Evolutionary conservation across 2,329 filamentous ascomycete genomes (phyloP), one percentile per base, ranked within the genome.

Genomic region (Scytalidium sp.): DNA sequence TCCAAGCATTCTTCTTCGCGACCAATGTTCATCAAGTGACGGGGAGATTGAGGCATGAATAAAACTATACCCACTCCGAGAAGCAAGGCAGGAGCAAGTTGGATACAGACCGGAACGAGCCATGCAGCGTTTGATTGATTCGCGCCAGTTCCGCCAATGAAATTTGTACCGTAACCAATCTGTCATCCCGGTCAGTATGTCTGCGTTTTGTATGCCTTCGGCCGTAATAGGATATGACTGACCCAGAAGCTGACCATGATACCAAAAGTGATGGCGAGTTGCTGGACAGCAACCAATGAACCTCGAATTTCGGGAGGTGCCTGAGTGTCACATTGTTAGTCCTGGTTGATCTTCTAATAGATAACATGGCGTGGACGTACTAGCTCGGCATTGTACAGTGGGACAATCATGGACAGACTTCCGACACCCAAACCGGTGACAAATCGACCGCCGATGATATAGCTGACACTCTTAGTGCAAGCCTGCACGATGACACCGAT

Each of bases 391-490:
- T 54, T 70, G 55, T 75, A 75, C 49, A 74, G 69, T 2, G 79
- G 80, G 0, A 84, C 78, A 43, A 86, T 84, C 70, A 83, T 84
- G 1, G 80, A 81, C 20, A 89, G 64, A 22, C 77, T 78, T 56
- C 84, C 84, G 4, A 88, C 82, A 10, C 81, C 83, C 70, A 88
- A 81, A 65, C 82, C 79, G 45, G 85, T 87, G 54, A 89, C 73
- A 60, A 89, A 88, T 3, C 86, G 77, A 3, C 86, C 86, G 23
- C 74, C 86, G 1, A 89, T 71, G 52, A 89, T 87, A 10, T 75
- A 73, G 40, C 78, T 70, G 79, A 7, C 78, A 82, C 2, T 78
- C 75, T 65, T 36, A 10, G 32, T 36, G 17, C 32, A 36, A 36
- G 32, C 32, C 32, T 89, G 86, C 2, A 89, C 69, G 10, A 87